Base-by-base conservation (phyloP, 495 filamentous ascomycete species). In the Aspergillus conjunctus region DNA sequence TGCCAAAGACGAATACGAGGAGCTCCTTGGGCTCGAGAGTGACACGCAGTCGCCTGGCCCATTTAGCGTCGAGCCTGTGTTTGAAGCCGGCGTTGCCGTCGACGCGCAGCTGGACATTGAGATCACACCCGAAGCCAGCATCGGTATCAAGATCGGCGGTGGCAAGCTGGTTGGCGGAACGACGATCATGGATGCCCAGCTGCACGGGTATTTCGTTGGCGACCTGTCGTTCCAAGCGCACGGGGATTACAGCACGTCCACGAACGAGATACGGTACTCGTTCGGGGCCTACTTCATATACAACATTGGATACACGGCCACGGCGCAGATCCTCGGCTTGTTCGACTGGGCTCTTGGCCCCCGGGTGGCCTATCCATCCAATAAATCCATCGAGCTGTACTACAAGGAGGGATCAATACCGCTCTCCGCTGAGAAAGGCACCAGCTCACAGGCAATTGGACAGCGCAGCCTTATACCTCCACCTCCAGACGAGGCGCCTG, bases 131-230 rank as follows among this genome's bases (percentile, higher is more conserved):
- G 60, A 72, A 52, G 68, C 66, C 8, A 70, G 59, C 41, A 50
- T 70, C 20, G 67, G 67, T 20, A 63, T 70, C 54, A 66, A 59
- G 21, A 61, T 71, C 17, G 63, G 68, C 31, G 64, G 64, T 41
- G 54, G 63, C 21, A 61, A 58, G 39, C 58, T 68, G 15, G 53
- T 56, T 11, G 60, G 63, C 21, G 60, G 66, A 20, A 43, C 51
- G 11, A 65, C 58, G 6, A 54, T 71, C 34, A 62, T 70, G 41
- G 62, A 70, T 33, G 68, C 68, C 12, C 65, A 70, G 32, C 39
- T 70, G 14, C 51, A 54, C 2, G 68, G 65, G 3, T 70, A 58
- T 54, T 39, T 68, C 14, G 58, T 51, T 14, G 59, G 44, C 8
- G 50, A 58, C n/a, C 59, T 71, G 18, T 57, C 51, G 15, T 66